A percentile compares a stretch with the other conserved stretches of the same genome.
Evolutionary conservation across 352 stramenopile genomes (phyloP).

Genomic region (Phytophthora cryptogea): DNA sequence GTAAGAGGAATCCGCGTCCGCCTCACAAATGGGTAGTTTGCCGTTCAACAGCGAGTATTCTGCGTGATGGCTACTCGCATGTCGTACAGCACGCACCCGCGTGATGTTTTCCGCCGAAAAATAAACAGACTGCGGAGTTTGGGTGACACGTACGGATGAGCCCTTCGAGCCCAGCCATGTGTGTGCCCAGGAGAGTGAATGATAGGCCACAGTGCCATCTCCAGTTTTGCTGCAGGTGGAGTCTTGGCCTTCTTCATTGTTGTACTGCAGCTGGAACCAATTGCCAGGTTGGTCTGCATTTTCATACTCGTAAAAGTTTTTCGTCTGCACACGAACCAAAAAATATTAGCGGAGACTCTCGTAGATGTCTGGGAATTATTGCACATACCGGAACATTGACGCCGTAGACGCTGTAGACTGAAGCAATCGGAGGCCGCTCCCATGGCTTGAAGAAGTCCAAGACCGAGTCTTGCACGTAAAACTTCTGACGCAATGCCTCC

Average conservation of each 20-base stretch:
- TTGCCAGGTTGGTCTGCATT: conserved; percentile 49
- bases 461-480: conserved; percentile 72
- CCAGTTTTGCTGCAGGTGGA: conserved; percentile 73
- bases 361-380: neutral
- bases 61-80: conserved; percentile 53
- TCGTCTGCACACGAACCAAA: conserved; percentile 41
- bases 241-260: conserved; percentile 50
- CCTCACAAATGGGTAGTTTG: conserved; percentile 44
- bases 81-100: conserved; percentile 48
- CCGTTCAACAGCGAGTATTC: conserved; percentile 59
- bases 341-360: neutral
- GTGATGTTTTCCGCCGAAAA: conserved; percentile 64
- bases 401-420: conserved; percentile 79
- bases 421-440: conserved; percentile 70
- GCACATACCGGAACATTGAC: conserved; percentile 68
- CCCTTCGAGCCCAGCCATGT: conserved; percentile 65
- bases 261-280: conserved; percentile 67
- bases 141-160: conserved; percentile 63
- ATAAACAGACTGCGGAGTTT: conserved; percentile 73
- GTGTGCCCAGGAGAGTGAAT: conserved; percentile 81
- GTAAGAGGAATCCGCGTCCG: conserved; percentile 17
- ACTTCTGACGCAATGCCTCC: conserved; percentile 56
- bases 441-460: conserved; percentile 62
- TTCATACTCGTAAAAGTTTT: conserved; percentile 76
- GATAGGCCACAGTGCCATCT: conserved; percentile 76